These are phyloP conservation scores for Backusella morwellensis DNA, from an alignment of 192 early-diverging fungal species.

Conservation along the genomic window DNA sequence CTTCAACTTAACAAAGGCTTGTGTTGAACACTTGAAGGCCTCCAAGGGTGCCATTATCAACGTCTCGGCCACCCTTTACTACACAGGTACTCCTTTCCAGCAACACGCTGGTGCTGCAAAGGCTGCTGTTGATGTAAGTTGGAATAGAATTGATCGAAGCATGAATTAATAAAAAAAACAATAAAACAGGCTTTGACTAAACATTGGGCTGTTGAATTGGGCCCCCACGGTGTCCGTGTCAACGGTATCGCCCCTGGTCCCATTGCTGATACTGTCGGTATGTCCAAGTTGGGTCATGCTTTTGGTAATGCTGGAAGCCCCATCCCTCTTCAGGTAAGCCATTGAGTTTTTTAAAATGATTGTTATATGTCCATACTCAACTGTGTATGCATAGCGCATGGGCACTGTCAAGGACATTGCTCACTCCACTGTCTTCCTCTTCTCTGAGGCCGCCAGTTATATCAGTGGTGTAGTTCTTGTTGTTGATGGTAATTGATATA, in stretches of 20 bases:
- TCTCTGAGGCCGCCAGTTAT: slow-evolving; percentile 58
- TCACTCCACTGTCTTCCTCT: slow-evolving; percentile 66
- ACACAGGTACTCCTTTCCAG: slow-evolving; percentile 49
- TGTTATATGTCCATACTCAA: background rate
- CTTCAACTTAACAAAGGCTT: slow-evolving; percentile 74
- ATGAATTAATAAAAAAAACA: slow-evolving; percentile 22
- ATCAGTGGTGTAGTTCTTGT: slow-evolving; percentile 52
- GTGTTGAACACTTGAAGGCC: slow-evolving; percentile 63
- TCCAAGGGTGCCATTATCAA: slow-evolving; percentile 65
- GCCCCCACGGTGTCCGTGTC: slow-evolving; percentile 63
- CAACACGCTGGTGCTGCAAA: slow-evolving; percentile 34
- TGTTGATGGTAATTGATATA: slow-evolving; percentile 29
- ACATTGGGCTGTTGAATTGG: slow-evolving; percentile 69
- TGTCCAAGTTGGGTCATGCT: background rate
- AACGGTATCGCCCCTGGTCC: slow-evolving; percentile 15
- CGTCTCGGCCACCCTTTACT: slow-evolving; percentile 67
- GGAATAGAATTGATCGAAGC: background rate
- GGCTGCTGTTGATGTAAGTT: slow-evolving; percentile 34
- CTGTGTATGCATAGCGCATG: slow-evolving; percentile 27
- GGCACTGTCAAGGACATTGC: slow-evolving; percentile 62
- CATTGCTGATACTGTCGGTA: slow-evolving; percentile 21
- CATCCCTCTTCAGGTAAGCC: slow-evolving; percentile 27
- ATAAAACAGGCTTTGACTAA: slow-evolving; percentile 56
- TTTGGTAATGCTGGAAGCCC: background rate
- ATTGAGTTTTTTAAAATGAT: no score